phyloP scores from a whole-genome alignment of 192 early-diverging fungal genomes.

The Phycomyces nitens region DNA sequence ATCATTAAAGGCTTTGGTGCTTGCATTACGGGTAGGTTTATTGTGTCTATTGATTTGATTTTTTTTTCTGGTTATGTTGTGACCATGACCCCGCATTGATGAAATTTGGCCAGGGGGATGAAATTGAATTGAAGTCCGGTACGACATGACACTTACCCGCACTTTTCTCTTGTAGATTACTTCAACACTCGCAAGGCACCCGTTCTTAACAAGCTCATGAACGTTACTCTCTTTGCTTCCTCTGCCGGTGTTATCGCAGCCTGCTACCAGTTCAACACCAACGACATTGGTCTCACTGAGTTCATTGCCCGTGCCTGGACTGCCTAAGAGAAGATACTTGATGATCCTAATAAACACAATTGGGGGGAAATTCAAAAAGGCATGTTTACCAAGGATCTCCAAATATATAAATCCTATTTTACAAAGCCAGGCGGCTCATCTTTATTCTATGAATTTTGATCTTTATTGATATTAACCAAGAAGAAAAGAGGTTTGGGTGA shows the following conservation, averaged over 20 bases:
- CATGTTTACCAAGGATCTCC: background rate
- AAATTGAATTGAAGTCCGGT: background rate
- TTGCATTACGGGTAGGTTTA: slow-evolving; percentile 34
- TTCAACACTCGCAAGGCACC: slow-evolving; percentile 66
- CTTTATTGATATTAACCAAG: background rate
- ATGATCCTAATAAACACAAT: slow-evolving; percentile 1
- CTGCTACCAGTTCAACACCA: slow-evolving; percentile 92
- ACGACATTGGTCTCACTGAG: slow-evolving; percentile 92
- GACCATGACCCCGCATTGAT: background rate
- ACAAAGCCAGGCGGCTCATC: background rate
- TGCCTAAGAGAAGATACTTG: slow-evolving; percentile 49
- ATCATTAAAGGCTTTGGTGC: slow-evolving; percentile 26
- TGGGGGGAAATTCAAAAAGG: background rate
- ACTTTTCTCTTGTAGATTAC: slow-evolving; percentile 63
- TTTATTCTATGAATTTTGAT: background rate
- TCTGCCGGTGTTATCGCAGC: slow-evolving; percentile 80
- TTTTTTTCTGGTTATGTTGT: background rate
- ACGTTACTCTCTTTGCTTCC: slow-evolving; percentile 60
- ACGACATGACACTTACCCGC: background rate
- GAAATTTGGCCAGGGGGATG: background rate
- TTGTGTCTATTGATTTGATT: background rate
- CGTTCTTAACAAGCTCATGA: slow-evolving; percentile 55
- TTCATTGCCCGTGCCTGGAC: slow-evolving; percentile 82
- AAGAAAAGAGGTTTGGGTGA: background rate
- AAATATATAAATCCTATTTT: background rate